Evolutionary conservation across 345 rosid species (phyloP), one percentile per base, ranked within the genome.

Genomic region (Pistacia atlantica): DNA sequence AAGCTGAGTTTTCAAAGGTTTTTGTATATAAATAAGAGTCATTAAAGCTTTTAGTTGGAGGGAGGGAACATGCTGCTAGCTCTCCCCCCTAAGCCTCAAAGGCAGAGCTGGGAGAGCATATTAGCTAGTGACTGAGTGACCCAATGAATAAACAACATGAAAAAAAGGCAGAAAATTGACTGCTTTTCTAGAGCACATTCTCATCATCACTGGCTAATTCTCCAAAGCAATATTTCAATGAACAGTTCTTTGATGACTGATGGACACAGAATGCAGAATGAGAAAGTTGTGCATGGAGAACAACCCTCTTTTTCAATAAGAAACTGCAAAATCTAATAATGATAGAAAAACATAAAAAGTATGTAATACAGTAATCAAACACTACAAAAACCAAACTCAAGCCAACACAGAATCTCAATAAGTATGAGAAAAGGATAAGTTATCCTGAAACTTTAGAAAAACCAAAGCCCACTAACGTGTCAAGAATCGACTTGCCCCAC

Each of bases 111-210:
- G 7, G 46, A 42, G 46, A 42, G 8, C 8, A 42, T 42, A 31
- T 31, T 31, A 31, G 33, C 33, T 7, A 42, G 8, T 8, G 46
- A 42, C 46, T 42, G 46, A 42, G 46, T 42, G 46, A 42, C 8
- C 46, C 46, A 42, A 42, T 42, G 9, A 42, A 42, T 42, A 42
- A 42, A 42, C 12, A 25, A 38, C n/a, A 58, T 12, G 13, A 56
- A 14, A 48, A 7, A 45, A 48, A 22, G 28, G 8, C 55, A 73
- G 67, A 73, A 52, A 8, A 65, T 65, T 48, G 74, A 73, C 17
- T 13, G 28, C 46, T 17, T 61, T 16, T 17, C 8, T 10, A 48
- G 8, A 38, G 28, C 42, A 65, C 63, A 65, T 55, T 38, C 63
- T 51, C 0, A 6, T 51, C 18, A 64, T 51, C 18, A 64, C 33